Base-by-base conservation (phyloP, 192 early-diverging fungal species). In the Coemansia sp. region DNA sequence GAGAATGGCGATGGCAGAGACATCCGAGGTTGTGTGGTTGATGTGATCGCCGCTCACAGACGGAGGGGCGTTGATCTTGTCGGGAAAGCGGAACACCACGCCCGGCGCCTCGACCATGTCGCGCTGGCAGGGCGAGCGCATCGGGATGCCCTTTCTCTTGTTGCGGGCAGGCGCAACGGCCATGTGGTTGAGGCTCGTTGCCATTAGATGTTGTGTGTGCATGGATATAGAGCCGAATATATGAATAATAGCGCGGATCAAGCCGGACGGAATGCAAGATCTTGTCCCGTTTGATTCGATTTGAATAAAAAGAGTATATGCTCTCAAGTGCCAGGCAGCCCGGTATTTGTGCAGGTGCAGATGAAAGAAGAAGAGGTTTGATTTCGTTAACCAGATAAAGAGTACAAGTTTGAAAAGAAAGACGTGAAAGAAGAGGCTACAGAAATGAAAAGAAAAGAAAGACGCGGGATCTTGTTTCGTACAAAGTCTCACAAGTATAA, bases 131-230 rank as follows among this genome's bases (percentile, higher is more conserved):
- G 82, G 82, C 46, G 76, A 79, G 32, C 82, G 74, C 58, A 59
- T 72, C 36, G 82, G 82, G 15, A 77, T 78, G 48, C 82, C 77
- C 74, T 84, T 84, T 45, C 82, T 65, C 63, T 77, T 78, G 65
- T 67, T 62, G n/a, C 74, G 73, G 15, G 52, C 61, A 11, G 72
- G 65, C 33, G 63, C 65, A 15, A 35, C 67, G 48, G 57, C 61
- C 29, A 62, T 55, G 45, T 43, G 67, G 46, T 66, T 57, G 62
- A 62, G 74, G 5, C 63, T 46, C 5, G 74, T 75, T 15, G 74
- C 70, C 79, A 81, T 76, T 3, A 55, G 32, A 22, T 55, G 46
- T 23, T 49, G 42, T 36, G 45, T 38, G 23, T 48, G 33, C 25
- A 69, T 20, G 23, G 22, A 22, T 9, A 63, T 38, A 4, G 9